Evolutionary conservation across 208 protist genomes (phyloP).

Genomic region (Wallacemonas sp.): DNA sequence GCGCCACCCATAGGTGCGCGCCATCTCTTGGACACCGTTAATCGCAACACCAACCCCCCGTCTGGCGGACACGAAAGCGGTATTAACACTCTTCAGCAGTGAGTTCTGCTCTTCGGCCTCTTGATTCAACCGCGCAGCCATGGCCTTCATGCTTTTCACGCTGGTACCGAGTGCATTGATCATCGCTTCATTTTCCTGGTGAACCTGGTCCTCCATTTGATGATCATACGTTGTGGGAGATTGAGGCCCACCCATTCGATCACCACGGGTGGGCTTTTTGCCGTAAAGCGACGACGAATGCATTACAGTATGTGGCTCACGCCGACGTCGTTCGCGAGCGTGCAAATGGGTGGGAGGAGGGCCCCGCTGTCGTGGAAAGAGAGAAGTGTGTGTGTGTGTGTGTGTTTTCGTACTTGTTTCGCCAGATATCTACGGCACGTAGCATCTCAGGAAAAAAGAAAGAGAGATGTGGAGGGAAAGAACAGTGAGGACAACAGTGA

Average conservation of each 20-base stretch:
- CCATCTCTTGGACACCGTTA: conserved; percentile 44
- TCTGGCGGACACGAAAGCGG: conserved; percentile 47
- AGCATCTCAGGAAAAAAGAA: too few species aligned
- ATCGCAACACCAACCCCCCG: conserved; percentile 60
- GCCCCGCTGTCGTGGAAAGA: neutral
- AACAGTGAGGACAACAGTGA: too few species aligned
- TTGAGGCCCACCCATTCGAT: neutral
- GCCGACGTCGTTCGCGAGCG: too few species aligned
- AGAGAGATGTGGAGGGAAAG: too few species aligned
- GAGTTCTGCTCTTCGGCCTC: conserved; percentile 80
- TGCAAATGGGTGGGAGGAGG: neutral
- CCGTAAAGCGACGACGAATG: conserved; percentile 62
- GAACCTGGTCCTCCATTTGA: conserved; percentile 69
- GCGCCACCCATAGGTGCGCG: conserved; percentile 61
- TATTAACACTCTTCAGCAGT: conserved; percentile 45
- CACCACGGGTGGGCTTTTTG: conserved; percentile 8
- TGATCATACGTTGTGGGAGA: conserved; percentile 21
- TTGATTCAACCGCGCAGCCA: conserved; percentile 50
- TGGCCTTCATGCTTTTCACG: conserved; percentile 59
- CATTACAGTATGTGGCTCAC: too few species aligned
- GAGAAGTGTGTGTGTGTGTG: conserved; percentile 3
- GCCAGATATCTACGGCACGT: too few species aligned
- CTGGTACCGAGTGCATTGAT: conserved; percentile 62
- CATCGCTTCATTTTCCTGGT: conserved; percentile 80
- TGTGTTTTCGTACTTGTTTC: too few species aligned